A percentile compares a stretch with the other conserved stretches of the same genome.
Evolutionary conservation across 148 eudicot species (phyloP).

Genomic region (Silene latifolia): DNA sequence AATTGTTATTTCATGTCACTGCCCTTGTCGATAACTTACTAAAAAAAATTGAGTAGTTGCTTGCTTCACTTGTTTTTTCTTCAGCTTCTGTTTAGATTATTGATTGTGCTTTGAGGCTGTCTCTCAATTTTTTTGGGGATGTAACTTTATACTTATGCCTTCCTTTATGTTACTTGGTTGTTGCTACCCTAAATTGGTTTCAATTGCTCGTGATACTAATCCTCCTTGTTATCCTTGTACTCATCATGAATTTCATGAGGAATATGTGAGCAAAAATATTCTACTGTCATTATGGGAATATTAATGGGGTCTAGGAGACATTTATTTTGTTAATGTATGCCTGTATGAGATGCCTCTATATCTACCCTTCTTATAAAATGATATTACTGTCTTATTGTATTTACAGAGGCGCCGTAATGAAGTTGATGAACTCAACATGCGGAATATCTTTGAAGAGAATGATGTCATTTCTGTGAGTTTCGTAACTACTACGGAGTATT

Average conservation of each 20-base stretch:
- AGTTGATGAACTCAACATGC: conserved; percentile 91
- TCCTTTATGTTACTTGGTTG: too few species aligned
- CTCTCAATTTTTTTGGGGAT: too few species aligned
- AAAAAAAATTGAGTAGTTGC: too few species aligned
- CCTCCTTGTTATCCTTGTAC: background rate
- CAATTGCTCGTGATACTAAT: too few species aligned
- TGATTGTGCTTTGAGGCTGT: background rate
- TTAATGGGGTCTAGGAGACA: background rate
- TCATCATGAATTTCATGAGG: background rate
- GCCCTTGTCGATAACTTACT: too few species aligned
- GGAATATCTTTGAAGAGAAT: conserved; percentile 76
- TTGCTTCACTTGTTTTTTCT: too few species aligned
- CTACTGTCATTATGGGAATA: background rate
- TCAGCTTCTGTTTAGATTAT: background rate
- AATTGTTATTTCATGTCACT: too few species aligned
- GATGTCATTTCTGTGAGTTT: conserved; percentile 88
- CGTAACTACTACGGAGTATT: background rate
- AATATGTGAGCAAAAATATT: background rate
- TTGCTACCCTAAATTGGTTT: too few species aligned
- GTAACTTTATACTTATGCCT: too few species aligned
- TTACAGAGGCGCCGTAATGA: conserved; percentile 85
- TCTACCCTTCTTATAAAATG: background rate
- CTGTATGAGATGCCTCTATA: background rate
- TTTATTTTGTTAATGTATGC: background rate
- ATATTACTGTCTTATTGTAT: conserved; percentile 4